phyloP scores from a whole-genome alignment of 768 basidiomycete species.

The Naganishia vishniacii region DNA sequence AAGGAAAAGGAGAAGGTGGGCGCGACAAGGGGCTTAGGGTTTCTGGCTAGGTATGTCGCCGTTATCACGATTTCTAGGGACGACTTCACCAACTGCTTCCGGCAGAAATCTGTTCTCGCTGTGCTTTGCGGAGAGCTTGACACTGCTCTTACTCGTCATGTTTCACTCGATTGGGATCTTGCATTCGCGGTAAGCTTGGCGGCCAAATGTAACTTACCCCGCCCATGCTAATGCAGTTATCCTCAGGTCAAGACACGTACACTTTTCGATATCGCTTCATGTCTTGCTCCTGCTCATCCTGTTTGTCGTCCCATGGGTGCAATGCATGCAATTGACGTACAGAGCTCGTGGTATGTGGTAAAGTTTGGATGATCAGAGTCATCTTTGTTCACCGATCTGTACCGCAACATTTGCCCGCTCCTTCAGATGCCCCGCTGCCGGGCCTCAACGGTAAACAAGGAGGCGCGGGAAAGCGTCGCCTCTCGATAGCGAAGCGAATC shows the following conservation, averaged over 20 bases:
- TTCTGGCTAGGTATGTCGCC: conserved; percentile 35
- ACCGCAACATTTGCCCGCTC: neutral
- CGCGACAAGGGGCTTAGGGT: conserved; percentile 38
- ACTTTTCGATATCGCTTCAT: conserved; percentile 45
- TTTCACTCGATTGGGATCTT: conserved; percentile 44
- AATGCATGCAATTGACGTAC: conserved; percentile 45
- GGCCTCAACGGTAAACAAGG: neutral
- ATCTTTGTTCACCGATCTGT: neutral
- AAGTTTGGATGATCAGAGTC: no score
- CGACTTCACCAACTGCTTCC: neutral
- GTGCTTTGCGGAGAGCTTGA: conserved; percentile 42
- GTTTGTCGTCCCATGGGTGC: conserved; percentile 42
- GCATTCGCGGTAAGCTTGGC: conserved; percentile 35
- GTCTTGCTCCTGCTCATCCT: conserved; percentile 43
- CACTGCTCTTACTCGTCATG: conserved; percentile 42
- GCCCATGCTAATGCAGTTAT: neutral
- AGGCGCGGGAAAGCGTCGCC: conserved; percentile 15
- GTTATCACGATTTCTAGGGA: neutral
- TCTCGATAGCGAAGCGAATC: conserved; percentile 36
- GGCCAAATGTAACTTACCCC: neutral
- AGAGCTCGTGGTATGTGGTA: conserved; percentile 42
- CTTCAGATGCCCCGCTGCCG: neutral
- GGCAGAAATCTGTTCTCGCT: conserved; percentile 40
- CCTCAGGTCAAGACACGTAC: conserved; percentile 37
- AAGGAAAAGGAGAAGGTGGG: conserved; percentile 25